A percentile compares a stretch with the other conserved stretches of the same genome.
Evolutionary conservation across 805 yeast genomes (phyloP).

Genomic region (Scheffersomyces coipomensis): DNA sequence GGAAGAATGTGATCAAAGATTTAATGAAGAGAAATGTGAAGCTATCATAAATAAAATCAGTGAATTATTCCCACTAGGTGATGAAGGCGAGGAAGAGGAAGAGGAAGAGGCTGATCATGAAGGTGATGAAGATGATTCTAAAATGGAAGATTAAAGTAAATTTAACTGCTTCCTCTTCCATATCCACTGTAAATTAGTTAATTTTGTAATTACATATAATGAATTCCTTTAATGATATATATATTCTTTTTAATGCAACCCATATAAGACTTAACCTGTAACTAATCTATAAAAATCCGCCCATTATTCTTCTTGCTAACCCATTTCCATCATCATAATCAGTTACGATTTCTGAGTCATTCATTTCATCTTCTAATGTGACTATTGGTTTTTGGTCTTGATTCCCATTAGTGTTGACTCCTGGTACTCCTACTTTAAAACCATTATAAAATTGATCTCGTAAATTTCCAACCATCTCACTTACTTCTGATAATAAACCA

Average conservation of each 20-base stretch:
- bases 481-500: conserved; percentile 63
- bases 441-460: conserved; percentile 32
- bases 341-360: neutral
- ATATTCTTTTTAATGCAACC: neutral
- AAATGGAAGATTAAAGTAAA: conserved; percentile 2
- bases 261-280: neutral
- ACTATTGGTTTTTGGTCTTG: neutral
- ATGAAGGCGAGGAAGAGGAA: conserved; percentile 24
- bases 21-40: conserved; percentile 64
- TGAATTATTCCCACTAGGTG: conserved; percentile 50
- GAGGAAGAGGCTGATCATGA: conserved; percentile 20
- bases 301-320: conserved; percentile 15
- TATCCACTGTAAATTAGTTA: neutral
- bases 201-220: neutral
- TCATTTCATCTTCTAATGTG: neutral
- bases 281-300: conserved; percentile 16
- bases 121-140: conserved; percentile 14
- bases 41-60: conserved; percentile 55
- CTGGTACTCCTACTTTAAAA: neutral
- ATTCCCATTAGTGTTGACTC: neutral
- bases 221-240: neutral
- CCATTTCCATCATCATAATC: conserved; percentile 8
- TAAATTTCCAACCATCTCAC: conserved; percentile 54
- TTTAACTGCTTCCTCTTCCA: neutral
- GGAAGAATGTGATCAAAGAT: conserved; percentile 90